Evolutionary conservation across 1,284 basidiomycete genomes (phyloP).

Genomic region (Porodaedalea pini): DNA sequence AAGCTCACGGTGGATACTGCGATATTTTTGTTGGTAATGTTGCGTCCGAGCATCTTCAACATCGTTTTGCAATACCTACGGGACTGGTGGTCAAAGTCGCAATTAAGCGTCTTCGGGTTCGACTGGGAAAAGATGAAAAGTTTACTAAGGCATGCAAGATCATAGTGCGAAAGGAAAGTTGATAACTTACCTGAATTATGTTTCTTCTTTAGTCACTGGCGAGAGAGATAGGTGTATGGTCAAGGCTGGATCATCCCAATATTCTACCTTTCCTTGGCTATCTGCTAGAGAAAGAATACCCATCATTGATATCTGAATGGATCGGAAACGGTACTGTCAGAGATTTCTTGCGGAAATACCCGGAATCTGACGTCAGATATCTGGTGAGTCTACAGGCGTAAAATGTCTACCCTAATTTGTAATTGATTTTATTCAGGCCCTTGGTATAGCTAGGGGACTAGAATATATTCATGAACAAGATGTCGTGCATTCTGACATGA

Average conservation of each 20-base stretch:
- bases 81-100: constrained; percentile 5
- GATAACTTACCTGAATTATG: background rate
- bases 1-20: background rate
- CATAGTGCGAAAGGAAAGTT: background rate
- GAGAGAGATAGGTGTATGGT: constrained; percentile 14
- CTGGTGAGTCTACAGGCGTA: background rate
- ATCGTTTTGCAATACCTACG: background rate
- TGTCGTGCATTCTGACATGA: constrained; percentile 16
- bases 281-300: constrained; percentile 1
- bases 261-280: constrained; percentile 14
- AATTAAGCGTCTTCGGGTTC: constrained; percentile 9
- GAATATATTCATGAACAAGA: constrained; percentile 2
- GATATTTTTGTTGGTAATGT: background rate
- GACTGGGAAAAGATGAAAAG: background rate
- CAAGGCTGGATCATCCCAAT: constrained; percentile 12
- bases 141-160: background rate
- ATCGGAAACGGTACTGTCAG: constrained; percentile 7
- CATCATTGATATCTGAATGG: constrained; percentile 14
- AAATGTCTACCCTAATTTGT: background rate
- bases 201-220: background rate
- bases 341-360: constrained; percentile 1
- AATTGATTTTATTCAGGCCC: background rate
- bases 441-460: background rate
- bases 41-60: background rate
- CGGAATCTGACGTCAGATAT: background rate